Base-by-base conservation (phyloP, 306 rosid genomes). In the Carpinus viminea region DNA sequence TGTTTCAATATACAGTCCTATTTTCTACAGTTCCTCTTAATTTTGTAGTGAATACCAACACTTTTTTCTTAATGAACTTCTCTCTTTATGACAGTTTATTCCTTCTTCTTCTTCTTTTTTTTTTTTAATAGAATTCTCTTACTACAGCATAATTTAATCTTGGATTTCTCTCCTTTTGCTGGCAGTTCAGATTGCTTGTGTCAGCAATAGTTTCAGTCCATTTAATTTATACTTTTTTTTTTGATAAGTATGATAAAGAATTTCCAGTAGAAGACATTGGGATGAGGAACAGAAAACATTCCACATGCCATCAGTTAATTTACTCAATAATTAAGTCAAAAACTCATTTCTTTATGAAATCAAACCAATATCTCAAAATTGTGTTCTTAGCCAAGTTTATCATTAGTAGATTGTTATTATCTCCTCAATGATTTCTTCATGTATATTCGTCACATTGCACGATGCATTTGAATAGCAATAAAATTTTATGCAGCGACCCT, bases 401-500 rank as follows among this genome's bases (percentile, higher is more conserved):
- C 47, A 0, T 34, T 17, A 64, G 46, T 64, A 34, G 47, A 64
- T 34, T 24, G 45, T 64, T 36, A 64, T 31, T 38, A 41, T 41
- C 45, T 7, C 12, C 47, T 31, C 46, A 8, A 64, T 55, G 36
- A 64, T 64, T 74, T 53, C 55, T 64, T 69, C 61, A 61, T 3
- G 74, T 24, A 54, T 69, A 66, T 62, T 76, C 48, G 50, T 74
- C 60, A 38, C 61, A 17, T 17, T 12, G 74, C 12, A 81, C 70
- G 20, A 72, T 61, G 79, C 55, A 48, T 73, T 73, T 48, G 74
- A 74, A 59, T 4, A 70, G 41, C 73, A 86, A 68, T 70, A 76
- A 57, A 76, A 8, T 54, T 34, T 57, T 65, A 55, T 64, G 71
- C 66, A 75, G 48, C 59, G 72, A 70, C 74, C 75, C 31, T 71